phyloP scores from a whole-genome alignment of 192 early-diverging fungal species.

The Borealophlyctis nickersoniae region DNA sequence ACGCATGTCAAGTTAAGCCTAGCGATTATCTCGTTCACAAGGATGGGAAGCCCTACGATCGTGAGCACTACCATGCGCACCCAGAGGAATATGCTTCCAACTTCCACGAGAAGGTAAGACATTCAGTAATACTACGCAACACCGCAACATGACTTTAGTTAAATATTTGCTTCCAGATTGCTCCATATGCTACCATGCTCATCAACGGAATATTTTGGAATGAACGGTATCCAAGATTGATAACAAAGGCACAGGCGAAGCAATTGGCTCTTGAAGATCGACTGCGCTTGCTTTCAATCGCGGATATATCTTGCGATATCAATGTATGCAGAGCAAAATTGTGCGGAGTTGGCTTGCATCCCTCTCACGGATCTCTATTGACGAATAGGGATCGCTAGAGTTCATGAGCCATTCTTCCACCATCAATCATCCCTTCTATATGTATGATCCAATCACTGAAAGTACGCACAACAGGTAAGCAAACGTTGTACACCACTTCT shows the following conservation, averaged over 20 bases:
- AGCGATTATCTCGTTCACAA: conserved; percentile 81
- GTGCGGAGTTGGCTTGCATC: too few species aligned
- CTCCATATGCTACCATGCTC: conserved; percentile 84
- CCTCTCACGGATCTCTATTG: neutral
- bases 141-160: too few species aligned
- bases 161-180: too few species aligned
- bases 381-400: conserved; percentile 79
- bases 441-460: conserved; percentile 77
- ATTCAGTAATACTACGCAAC: too few species aligned
- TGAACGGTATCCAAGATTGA: conserved; percentile 73
- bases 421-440: conserved; percentile 89
- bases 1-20: conserved; percentile 74
- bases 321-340: conserved; percentile 44
- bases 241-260: conserved; percentile 81
- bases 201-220: conserved; percentile 97
- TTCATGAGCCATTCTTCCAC: conserved; percentile 87
- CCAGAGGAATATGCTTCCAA: conserved; percentile 75
- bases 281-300: conserved; percentile 75
- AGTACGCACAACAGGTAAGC: conserved; percentile 67
- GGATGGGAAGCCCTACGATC: conserved; percentile 53
- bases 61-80: conserved; percentile 69
- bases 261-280: conserved; percentile 65
- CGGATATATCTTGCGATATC: conserved; percentile 94
- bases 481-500: neutral
- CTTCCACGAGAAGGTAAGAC: conserved; percentile 72